A percentile compares a stretch with the other conserved stretches of the same genome.
Conservation (phyloP, 257 asterid genomes). For the Nicotiana paniculata region DNA sequence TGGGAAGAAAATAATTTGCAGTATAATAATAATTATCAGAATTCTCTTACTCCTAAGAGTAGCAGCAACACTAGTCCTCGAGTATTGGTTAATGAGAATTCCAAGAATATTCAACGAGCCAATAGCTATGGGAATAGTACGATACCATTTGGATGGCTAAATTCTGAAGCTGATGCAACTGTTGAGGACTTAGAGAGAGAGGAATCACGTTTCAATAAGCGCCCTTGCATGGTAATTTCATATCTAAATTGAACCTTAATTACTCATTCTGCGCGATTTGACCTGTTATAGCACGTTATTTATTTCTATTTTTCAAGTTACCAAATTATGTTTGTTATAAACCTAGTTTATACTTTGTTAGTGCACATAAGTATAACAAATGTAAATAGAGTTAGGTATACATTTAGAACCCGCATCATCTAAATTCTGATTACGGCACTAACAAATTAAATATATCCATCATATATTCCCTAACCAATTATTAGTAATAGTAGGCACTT, state of each 20-base stretch:
- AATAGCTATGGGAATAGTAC: slow-evolving; percentile 17
- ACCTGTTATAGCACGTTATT: too few species aligned
- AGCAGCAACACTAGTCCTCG: slow-evolving; percentile 15
- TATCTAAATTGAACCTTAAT: neutral
- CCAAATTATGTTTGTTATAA: too few species aligned
- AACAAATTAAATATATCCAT: too few species aligned
- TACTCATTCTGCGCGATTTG: too few species aligned
- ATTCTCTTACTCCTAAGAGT: slow-evolving; percentile 20
- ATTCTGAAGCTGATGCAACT: slow-evolving; percentile 21
- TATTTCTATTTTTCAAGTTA: too few species aligned
- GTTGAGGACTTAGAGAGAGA: slow-evolving; percentile 24
- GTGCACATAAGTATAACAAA: too few species aligned
- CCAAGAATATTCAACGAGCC: slow-evolving; percentile 26
- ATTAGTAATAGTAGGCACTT: too few species aligned
- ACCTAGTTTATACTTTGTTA: too few species aligned
- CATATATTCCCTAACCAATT: too few species aligned
- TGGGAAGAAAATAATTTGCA: slow-evolving; percentile 52
- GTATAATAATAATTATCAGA: slow-evolving; percentile 10
- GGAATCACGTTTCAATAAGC: slow-evolving; percentile 41
- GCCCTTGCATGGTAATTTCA: slow-evolving; percentile 44
- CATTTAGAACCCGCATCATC: too few species aligned
- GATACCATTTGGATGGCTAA: slow-evolving; percentile 42
- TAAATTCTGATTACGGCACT: too few species aligned
- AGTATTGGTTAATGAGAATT: slow-evolving; percentile 26
- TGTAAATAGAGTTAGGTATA: too few species aligned